Base-by-base conservation (phyloP, 1,139 yeast species). In the Nakaseomyces kungkrabaensis region DNA sequence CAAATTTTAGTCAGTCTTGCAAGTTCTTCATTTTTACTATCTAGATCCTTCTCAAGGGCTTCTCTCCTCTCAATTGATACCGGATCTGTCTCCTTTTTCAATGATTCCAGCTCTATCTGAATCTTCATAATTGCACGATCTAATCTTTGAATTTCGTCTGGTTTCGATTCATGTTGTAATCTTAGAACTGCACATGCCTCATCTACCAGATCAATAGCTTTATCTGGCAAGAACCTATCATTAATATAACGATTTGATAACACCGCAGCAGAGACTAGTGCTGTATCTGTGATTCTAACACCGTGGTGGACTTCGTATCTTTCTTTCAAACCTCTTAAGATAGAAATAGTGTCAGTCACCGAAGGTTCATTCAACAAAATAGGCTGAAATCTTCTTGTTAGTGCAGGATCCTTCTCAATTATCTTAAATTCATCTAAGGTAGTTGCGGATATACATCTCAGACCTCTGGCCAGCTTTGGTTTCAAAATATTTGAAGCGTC, bases 291-390 rank as follows among this genome's bases (percentile, higher is more conserved):
- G 51, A 92, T 88, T 56, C 97, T 78, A n/a, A 92, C 98, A 68
- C 98, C 98, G 63, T 92, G 98, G 63, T 92, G 98, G 3, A 92
- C 96, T 64, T 92, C 98, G 63, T 92, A 92, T 57, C 85, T 77
- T 63, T 92, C 97, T 66, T 90, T 90, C 63, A 92, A 74, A 5
- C 98, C 98, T 63, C 98, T 79, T 53, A 92, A 72, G 55, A 92
- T 92, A 10, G 96, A 85, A 51, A 92, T 87, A 0, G 97, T 85
- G 65, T 92, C 97, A 55, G 85, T 82, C 7, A 90, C 96, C 2
- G 85, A 74, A n/a, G 98, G 98, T 63, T 92, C 98, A 57, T 79
- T 81, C 26, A 92, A 83, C 56, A 79, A 68, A 25, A 92, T 95
- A 1, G 97, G 85, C 56, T 94, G 96, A 66, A 92, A 90, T 59